Evolutionary conservation across 768 basidiomycete genomes (phyloP).

Genomic region (Asterophora parasitica): DNA sequence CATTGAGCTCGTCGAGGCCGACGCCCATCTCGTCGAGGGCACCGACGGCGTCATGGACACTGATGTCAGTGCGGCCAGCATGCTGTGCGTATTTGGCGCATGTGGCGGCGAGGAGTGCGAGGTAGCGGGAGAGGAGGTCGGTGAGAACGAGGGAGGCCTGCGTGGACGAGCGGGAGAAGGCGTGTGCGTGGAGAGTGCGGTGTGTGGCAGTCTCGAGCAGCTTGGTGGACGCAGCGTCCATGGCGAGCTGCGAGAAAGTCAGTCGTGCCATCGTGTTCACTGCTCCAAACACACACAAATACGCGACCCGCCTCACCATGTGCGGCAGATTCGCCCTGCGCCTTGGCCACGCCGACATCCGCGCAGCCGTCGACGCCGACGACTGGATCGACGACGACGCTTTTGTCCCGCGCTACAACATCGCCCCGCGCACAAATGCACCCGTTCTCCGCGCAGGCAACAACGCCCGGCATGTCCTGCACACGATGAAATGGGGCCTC

Average conservation of each 20-base stretch:
- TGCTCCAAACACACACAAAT: constrained; percentile 16
- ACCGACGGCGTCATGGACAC: constrained; percentile 53
- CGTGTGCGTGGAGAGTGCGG: constrained; percentile 71
- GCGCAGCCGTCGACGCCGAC: constrained; percentile 39
- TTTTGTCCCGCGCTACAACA: constrained; percentile 71
- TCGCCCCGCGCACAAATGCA: constrained; percentile 75
- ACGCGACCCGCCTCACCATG: constrained; percentile 31
- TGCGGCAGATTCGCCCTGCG: constrained; percentile 62
- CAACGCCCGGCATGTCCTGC: constrained; percentile 45
- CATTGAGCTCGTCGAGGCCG: constrained; percentile 60
- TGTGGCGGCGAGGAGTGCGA: constrained; percentile 58
- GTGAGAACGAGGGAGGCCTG: constrained; percentile 69
- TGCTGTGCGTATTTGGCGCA: constrained; percentile 73
- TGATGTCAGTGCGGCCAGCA: constrained; percentile 58
- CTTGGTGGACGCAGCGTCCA: constrained; percentile 54
- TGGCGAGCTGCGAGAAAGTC: constrained; percentile 18
- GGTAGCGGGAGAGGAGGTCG: constrained; percentile 72
- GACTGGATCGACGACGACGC: constrained; percentile 59
- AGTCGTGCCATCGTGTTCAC: constrained; percentile 13
- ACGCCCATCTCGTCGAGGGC: constrained; percentile 77
- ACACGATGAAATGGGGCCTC: constrained; percentile 90
- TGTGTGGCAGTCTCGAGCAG: constrained; percentile 64
- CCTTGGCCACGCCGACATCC: constrained; percentile 39
- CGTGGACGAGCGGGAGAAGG: constrained; percentile 70
- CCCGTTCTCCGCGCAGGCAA: constrained; percentile 64